These are phyloP conservation scores for Colletotrichum sp. DNA, from an alignment of 2,329 filamentous ascomycete genomes.

Conservation along the genomic window DNA sequence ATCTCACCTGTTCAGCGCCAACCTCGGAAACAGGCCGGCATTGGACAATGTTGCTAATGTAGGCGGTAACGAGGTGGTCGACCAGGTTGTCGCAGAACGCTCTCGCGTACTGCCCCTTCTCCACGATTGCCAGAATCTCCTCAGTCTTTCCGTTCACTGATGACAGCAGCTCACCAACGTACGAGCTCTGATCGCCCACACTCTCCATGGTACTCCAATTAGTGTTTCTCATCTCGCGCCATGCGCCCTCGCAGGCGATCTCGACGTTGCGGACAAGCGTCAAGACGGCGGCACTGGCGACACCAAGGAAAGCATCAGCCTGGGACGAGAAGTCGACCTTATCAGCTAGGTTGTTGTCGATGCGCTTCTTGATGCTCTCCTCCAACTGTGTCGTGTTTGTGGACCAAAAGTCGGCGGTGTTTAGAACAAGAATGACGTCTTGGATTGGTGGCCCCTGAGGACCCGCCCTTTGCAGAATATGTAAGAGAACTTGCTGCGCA, in stretches of 20 bases:
- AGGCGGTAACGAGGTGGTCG: slow-evolving; percentile 80
- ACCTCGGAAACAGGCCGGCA: slow-evolving; percentile 92
- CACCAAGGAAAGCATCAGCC: slow-evolving; percentile 93
- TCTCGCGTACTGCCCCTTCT: slow-evolving; percentile 91
- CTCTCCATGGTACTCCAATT: slow-evolving; percentile 94
- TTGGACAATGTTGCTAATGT: slow-evolving; percentile 83
- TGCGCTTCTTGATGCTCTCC: slow-evolving; percentile 89
- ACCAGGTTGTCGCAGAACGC: slow-evolving; percentile 97
- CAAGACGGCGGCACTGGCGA: slow-evolving; percentile 86
- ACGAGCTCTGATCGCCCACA: slow-evolving; percentile 92
- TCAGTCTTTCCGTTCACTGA: slow-evolving; percentile 74
- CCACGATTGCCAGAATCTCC: slow-evolving; percentile 78
- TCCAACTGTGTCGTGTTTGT: slow-evolving; percentile 91
- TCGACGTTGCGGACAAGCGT: slow-evolving; percentile 86
- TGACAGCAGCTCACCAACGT: slow-evolving; percentile 81
- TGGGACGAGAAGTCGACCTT: slow-evolving; percentile 91
- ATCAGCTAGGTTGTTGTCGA: slow-evolving; percentile 77
- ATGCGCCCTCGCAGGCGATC: slow-evolving; percentile 80
- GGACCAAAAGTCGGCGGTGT: slow-evolving; percentile 98
- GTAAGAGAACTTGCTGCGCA: slow-evolving; percentile 87
- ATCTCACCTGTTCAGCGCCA: slow-evolving; percentile 82
- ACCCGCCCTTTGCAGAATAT: slow-evolving; percentile 66
- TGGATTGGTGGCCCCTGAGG: slow-evolving; percentile 64
- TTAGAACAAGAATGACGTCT: slow-evolving; percentile 85
- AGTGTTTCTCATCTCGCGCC: slow-evolving; percentile 97